Evolutionary conservation across 352 stramenopile species (phyloP).

Genomic region (Phytophthora agathidicida): DNA sequence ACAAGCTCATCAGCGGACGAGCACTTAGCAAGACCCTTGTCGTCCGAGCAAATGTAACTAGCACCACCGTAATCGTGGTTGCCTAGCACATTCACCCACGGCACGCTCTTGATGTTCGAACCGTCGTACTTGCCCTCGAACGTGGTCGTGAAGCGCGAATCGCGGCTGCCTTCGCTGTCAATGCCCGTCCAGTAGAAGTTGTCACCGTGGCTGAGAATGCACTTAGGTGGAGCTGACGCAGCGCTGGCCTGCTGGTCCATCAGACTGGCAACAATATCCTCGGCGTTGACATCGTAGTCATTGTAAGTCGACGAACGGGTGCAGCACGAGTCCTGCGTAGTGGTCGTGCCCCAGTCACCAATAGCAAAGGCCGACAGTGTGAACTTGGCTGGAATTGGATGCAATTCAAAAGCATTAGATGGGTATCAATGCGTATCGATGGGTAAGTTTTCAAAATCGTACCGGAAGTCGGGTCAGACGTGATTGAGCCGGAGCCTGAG

Average conservation of each 20-base stretch:
- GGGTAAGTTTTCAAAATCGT: too few species aligned
- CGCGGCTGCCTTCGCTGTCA: constrained; percentile 42
- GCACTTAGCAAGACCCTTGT: constrained; percentile 48
- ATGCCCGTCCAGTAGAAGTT: constrained; percentile 89
- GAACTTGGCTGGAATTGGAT: constrained; percentile 33
- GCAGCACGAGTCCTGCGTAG: constrained; percentile 59
- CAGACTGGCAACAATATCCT: constrained; percentile 56
- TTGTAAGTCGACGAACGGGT: constrained; percentile 43
- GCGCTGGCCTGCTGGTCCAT: constrained; percentile 52
- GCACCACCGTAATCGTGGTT: constrained; percentile 86
- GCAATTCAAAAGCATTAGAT: neutral
- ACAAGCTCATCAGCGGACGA: constrained; percentile 52
- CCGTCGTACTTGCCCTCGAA: constrained; percentile 75
- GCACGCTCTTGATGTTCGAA: constrained; percentile 54
- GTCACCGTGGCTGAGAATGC: constrained; percentile 74
- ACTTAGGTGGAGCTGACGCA: constrained; percentile 54
- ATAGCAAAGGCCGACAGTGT: constrained; percentile 58
- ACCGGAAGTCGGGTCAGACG: constrained; percentile 62
- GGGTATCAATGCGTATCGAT: neutral
- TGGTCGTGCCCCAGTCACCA: constrained; percentile 62
- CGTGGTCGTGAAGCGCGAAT: constrained; percentile 67
- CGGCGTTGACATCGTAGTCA: constrained; percentile 51
- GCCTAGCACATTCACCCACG: constrained; percentile 78
- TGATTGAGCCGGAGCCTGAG: constrained; percentile 31
- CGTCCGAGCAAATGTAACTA: constrained; percentile 68